Base-by-base conservation (phyloP, 192 early-diverging fungal genomes). In the Phlyctochytrium planicorne region DNA sequence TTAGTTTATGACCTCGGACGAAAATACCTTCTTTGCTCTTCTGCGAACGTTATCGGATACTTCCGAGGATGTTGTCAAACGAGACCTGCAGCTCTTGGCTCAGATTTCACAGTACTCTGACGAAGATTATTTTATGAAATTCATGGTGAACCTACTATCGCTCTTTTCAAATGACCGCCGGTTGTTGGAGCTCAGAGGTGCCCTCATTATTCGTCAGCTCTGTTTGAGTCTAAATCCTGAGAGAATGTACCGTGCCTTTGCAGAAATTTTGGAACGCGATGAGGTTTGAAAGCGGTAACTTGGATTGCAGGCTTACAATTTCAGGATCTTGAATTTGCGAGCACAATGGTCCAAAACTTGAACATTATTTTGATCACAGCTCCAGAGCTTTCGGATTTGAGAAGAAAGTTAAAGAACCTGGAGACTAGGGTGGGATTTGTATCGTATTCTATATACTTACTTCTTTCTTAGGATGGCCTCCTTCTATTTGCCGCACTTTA, bases 341-440 rank as follows among this genome's bases (percentile, higher is more conserved):
- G 89, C 62, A 91, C 89, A 1, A 99, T 99, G 96, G 93, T 99
- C 2, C 95, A 98, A 78, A 96, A 97, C 55, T 78, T 99, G 60
- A 97, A 95, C 76, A 90, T 95, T 60, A 96, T 99, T 50, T 78
- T 99, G 16, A 91, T 98, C 29, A 99, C 98, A 0, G 89, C 96
- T 0, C 91, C 95, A 0, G 98, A 99, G 68, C 78, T 97, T 4
- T 79, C 87, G 3, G 89, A 91, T 37, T 72, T 99, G 59, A 76
- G 98, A 24, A 81, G 88, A 36, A 76, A 91, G 25, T 67, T 99
- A 14, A 92, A 91, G 59, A 89, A 87, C 63, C 62, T 97, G 67
- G 89, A 96, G 55, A 79, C 82, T 34, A 47, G 82, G 64, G 80
- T 87, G 71, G n/a, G n/a, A 55, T 68, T 57, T 23, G 34, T 29